Base-by-base conservation (phyloP, 306 rosid species). In the Potentilla sterilis region DNA sequence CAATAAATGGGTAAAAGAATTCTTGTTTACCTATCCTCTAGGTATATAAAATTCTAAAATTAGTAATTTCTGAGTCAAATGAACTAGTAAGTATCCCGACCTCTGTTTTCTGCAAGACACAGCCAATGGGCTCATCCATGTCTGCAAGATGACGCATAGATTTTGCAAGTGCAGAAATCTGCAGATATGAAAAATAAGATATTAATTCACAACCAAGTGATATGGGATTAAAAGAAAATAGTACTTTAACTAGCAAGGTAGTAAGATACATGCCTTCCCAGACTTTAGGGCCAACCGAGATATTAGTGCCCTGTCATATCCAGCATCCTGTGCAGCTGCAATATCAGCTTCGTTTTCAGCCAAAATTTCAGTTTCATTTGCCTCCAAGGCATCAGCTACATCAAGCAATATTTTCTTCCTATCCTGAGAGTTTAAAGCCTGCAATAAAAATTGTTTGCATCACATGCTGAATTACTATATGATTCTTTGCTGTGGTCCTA, bases 111-210 rank as follows among this genome's bases (percentile, higher is more conserved):
- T 77, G 85, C 47, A 89, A 83, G 78, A 90, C 80, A 64, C 78
- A 88, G 75, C 95, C 96, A 73, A 94, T 49, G 71, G 98, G 96
- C 75, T 94, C 98, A 57, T 88, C 87, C 97, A 92, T 90, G 75
- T 90, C 85, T 3, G 97, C 97, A 74, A 94, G 85, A 75, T 81
- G 85, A 46, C 96, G 96, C 57, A 94, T 49, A 22, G 98, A 87
- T 72, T 73, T 88, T 54, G 87, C 97, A 69, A 91, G 97, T 65
- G 86, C 49, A 40, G 81, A 57, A 69, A 92, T 87, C 98, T 94
- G 88, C 32, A 73, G 68, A 77, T 7, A 19, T 47, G 28, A 44
- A 70, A 67, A 58, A 75, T 14, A 76, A 64, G 38, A 66, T 35
- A 40, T 28, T 21, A 42, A 54, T 22, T 24, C 63, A 44, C 28